A percentile compares a stretch with the other conserved stretches of the same genome.
These are phyloP conservation scores for Turritis glabra DNA, from an alignment of 345 rosid genomes.

Conservation along the genomic window DNA sequence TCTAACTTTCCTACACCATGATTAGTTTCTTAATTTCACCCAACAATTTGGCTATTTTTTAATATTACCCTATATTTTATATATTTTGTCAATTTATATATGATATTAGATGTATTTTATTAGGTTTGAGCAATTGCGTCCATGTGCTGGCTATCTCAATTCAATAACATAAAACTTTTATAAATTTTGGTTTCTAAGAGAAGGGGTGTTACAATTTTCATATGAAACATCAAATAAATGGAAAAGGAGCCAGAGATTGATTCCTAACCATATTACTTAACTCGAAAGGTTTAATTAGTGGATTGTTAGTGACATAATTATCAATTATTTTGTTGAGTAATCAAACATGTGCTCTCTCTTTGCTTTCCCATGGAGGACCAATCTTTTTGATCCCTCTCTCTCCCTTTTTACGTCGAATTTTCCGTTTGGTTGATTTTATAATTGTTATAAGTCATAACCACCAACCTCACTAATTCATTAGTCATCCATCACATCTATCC, in stretches of 20 bases:
- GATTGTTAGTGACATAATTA: constrained; percentile 39
- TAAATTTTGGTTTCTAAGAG: background rate
- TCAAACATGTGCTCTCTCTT: constrained; percentile 35
- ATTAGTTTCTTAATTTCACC: no score
- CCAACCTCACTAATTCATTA: constrained; percentile 31
- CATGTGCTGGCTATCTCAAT: background rate
- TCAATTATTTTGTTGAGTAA: constrained; percentile 33
- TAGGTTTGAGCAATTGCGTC: background rate
- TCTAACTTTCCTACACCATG: no score
- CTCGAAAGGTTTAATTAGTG: constrained; percentile 39
- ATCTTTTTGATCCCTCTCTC: constrained; percentile 1
- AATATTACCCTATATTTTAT: no score
- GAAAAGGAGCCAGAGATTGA: constrained; percentile 28
- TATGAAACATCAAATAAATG: constrained; percentile 19
- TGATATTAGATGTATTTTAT: background rate
- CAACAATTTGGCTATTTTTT: no score
- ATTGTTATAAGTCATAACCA: constrained; percentile 29
- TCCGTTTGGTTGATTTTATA: constrained; percentile 22
- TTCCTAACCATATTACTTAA: constrained; percentile 42
- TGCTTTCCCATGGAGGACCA: constrained; percentile 29
- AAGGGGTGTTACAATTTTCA: background rate
- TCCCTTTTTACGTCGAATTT: constrained; percentile 18
- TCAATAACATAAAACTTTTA: background rate
- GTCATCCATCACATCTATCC: constrained; percentile 30
- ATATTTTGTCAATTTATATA: background rate